Percentiles rank a stretch among this genome's conserved stretches.
Conservation (phyloP, 345 rosid genomes). For the Ricinus communis region DNA sequence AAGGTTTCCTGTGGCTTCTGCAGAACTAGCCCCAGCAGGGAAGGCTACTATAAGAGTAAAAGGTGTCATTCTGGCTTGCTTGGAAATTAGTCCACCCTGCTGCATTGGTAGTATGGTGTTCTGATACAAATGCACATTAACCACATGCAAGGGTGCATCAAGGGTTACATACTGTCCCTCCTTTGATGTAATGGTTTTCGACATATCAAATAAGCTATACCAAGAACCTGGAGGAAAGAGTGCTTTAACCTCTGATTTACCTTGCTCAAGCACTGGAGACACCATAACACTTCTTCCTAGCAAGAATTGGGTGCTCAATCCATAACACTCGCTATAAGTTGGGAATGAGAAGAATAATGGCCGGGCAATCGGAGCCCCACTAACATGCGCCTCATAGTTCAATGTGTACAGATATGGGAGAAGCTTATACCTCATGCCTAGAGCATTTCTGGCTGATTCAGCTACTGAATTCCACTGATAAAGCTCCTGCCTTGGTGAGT, state of each 20-base stretch:
- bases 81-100: conserved; percentile 80
- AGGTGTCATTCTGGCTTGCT: conserved; percentile 84
- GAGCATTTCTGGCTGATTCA: conserved; percentile 82
- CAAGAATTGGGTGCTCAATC: conserved; percentile 86
- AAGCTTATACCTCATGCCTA: conserved; percentile 89
- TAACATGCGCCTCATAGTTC: conserved; percentile 68
- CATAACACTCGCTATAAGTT: conserved; percentile 55
- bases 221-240: conserved; percentile 90
- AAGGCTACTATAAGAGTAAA: conserved; percentile 68
- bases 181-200: conserved; percentile 48
- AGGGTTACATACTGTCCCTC: conserved; percentile 57
- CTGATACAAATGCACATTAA: conserved; percentile 84
- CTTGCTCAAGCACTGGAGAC: conserved; percentile 87
- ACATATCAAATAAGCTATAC: conserved; percentile 83
- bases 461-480: conserved; percentile 91
- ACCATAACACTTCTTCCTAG: conserved; percentile 84
- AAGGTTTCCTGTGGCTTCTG: conserved; percentile 69
- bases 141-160: conserved; percentile 70
- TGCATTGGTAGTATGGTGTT: conserved; percentile 87
- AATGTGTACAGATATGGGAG: conserved; percentile 87
- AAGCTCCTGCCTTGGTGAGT: conserved; percentile 95
- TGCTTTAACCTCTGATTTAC: conserved; percentile 64
- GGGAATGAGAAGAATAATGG: conserved; percentile 99
- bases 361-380: conserved; percentile 84
- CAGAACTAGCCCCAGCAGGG: conserved; percentile 64